phyloP scores from a whole-genome alignment of 176 grass and related monocot species.

The Ampelocalamus luodianensis region DNA sequence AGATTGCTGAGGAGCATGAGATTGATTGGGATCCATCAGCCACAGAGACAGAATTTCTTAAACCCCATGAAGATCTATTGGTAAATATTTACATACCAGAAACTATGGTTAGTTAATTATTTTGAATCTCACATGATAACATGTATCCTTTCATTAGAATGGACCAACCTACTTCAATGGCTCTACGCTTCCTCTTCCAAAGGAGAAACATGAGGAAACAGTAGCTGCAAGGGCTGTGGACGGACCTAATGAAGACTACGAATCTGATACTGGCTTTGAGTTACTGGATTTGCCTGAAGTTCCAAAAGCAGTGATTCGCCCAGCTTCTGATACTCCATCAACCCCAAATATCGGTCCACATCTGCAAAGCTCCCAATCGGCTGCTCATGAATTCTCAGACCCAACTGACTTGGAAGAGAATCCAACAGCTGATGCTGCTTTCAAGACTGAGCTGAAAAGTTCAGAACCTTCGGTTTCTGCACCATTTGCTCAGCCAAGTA shows the following conservation, averaged over 20 bases:
- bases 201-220: slow-evolving; percentile 74
- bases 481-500: slow-evolving; percentile 49
- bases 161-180: slow-evolving; percentile 79
- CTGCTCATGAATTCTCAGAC: slow-evolving; percentile 42
- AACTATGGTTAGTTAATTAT: slow-evolving; percentile 18
- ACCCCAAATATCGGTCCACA: slow-evolving; percentile 48
- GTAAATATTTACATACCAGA: slow-evolving; percentile 50
- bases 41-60: slow-evolving; percentile 81
- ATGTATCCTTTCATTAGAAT: slow-evolving; percentile 61
- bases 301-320: slow-evolving; percentile 71
- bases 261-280: slow-evolving; percentile 64
- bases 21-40: slow-evolving; percentile 94
- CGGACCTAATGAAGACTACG: slow-evolving; percentile 56
- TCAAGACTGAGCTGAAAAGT: slow-evolving; percentile 48
- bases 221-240: slow-evolving; percentile 34
- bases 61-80: slow-evolving; percentile 92
- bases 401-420: slow-evolving; percentile 55
- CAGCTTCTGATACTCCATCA: slow-evolving; percentile 49
- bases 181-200: slow-evolving; percentile 66
- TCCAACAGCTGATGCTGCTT: slow-evolving; percentile 44
- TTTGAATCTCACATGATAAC: slow-evolving; percentile 31
- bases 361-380: slow-evolving; percentile 33
- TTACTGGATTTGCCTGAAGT: slow-evolving; percentile 89
- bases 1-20: slow-evolving; percentile 95
- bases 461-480: slow-evolving; percentile 48